Base-by-base conservation (phyloP, 2,329 filamentous ascomycete genomes). In the Cladosporium colombiae region DNA sequence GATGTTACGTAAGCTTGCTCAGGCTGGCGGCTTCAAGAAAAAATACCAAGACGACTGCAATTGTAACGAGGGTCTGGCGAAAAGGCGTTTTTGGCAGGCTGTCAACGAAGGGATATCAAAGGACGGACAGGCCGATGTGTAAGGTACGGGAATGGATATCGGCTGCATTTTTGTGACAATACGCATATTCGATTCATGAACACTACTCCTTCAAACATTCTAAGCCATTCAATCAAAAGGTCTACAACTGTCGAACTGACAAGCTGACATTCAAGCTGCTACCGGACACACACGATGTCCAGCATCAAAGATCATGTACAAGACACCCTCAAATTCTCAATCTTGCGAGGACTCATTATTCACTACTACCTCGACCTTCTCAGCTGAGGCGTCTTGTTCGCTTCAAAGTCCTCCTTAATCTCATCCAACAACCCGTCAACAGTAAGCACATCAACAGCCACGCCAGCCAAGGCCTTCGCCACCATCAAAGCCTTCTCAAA, bases 1-100 rank as follows among this genome's bases (percentile, higher is more conserved):
- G 84, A 90, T 68, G 84, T 92, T 11, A 74, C 40, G 40, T 46
- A 46, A 46, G 40, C 40, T 46, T 21, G 40, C 40, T 46, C 10
- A 46, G 10, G 40, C 40, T 46, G 40, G 40, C 40, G 40, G 40
- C 40, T 46, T 46, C 3, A n/a, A 11, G 11, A 46, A 46, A 35
- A 35, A 8, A 35, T n/a, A 46, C 23, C 40, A 46, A 21, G 23
- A 46, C 40, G 40, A 46, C 40, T 46, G 21, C n/a, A 46, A 46
- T 46, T 46, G 40, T 46, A 46, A 55, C 27, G 52, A 55, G 31
- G 23, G 50, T 53, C 50, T 27, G 50, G 50, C 50, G 31, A 55
- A 21, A 31, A 31, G 52, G 52, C 52, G 52, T 55, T 55, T 55
- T 55, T 16, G 52, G 6, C n/a, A 13, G 27, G 27, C n/a, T 33